These are phyloP conservation scores for Cercospora nicotianae DNA, from an alignment of 2,329 filamentous ascomycete species.

Conservation along the genomic window DNA sequence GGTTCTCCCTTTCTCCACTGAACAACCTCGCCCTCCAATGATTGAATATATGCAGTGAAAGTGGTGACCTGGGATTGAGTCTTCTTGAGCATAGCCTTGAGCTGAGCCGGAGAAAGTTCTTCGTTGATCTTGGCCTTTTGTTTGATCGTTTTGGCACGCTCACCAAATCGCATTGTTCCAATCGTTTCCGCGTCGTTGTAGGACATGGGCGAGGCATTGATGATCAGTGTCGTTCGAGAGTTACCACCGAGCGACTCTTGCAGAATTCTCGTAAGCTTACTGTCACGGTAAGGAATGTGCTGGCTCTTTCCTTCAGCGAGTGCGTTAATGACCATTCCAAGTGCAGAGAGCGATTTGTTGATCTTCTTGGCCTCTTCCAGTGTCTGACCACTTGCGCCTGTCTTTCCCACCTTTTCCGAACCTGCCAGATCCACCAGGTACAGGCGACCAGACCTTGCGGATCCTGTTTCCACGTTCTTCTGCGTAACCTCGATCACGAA, in stretches of 20 bases:
- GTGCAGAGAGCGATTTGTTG: slow-evolving; percentile 97
- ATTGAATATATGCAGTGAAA: slow-evolving; percentile 83
- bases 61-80: slow-evolving; percentile 85
- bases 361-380: slow-evolving; percentile 99
- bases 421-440: slow-evolving; percentile 98
- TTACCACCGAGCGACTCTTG: slow-evolving; percentile 98
- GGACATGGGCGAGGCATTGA: slow-evolving; percentile 98
- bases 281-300: slow-evolving; percentile 95
- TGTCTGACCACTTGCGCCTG: slow-evolving; percentile 93
- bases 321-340: slow-evolving; percentile 99
- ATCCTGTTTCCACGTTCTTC: slow-evolving; percentile 96
- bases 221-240: slow-evolving; percentile 95
- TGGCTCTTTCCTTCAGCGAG: slow-evolving; percentile 96
- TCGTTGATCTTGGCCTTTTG: slow-evolving; percentile 99
- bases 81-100: slow-evolving; percentile 91
- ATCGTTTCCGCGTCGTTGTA: slow-evolving; percentile 97
- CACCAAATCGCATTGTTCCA: slow-evolving; percentile 89
- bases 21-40: slow-evolving; percentile 79
- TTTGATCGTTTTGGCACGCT: slow-evolving; percentile 97
- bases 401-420: slow-evolving; percentile 98
- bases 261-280: slow-evolving; percentile 92
- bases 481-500: slow-evolving; percentile 96
- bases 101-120: slow-evolving; percentile 90
- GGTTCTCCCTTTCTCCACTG: slow-evolving; percentile 84
- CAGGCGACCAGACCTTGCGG: slow-evolving; percentile 91